Evolutionary conservation across 2,329 filamentous ascomycete species (phyloP), one percentile per base, ranked within the genome.

Genomic region (Botryotinia globosa): DNA sequence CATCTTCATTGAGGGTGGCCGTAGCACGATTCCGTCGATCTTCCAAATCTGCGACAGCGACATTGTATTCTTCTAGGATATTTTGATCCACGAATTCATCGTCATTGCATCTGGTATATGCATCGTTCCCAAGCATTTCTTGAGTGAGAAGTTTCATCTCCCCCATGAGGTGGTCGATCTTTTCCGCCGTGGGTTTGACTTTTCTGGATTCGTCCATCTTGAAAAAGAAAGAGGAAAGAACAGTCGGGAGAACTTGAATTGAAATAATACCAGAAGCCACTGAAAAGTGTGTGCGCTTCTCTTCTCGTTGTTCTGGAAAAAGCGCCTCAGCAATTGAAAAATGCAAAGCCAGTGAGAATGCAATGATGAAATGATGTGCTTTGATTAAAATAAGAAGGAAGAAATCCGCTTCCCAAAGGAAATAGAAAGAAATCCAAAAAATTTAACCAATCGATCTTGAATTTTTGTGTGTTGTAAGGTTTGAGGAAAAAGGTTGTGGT

Each of bases 71-170:
- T 29, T 18, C 25, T 39, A 67, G 25, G 9, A 0, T 54, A 42
- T 7, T 25, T 54, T 56, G 34, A 67, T 56, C 45, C 1, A 16
- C 25, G 1, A 39, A 22, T 48, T 29, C 8, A 42, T 22, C 9
- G 48, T 8, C 3, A 34, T 20, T 54, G 45, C 25, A 12, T 34
- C 34, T 25, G 16, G n/a, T 10, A 22, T 42, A 12, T 29, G 16
- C 45, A 54, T 67, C 64, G 34, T 34, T 34, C 32, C 42, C 44
- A 20, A 29, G 39, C 4, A 39, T 14, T 67, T 67, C 32, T 67
- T 66, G 64, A n/a, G 48, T 25, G 9, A 67, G 34, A 56, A 42
- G 25, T 42, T 67, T 48, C 34, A 67, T 67, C 25, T 67, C 45
- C 34, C 25, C 32, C 1, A 22, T 34, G 64, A 29, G 54, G 14